Evolutionary conservation across 805 yeast species (phyloP).

Genomic region (Candida koratica): DNA sequence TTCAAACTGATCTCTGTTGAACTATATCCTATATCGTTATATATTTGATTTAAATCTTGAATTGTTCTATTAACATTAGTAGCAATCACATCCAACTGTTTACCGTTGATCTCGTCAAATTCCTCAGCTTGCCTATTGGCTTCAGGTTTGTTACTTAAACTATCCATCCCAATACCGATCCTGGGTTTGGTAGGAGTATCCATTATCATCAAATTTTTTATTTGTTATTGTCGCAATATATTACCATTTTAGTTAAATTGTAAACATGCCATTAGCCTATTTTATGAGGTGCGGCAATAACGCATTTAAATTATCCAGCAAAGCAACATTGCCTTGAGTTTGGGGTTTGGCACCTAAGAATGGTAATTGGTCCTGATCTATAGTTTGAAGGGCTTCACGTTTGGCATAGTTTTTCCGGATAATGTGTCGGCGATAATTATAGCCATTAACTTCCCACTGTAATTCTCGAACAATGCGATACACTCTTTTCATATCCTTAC

Average conservation of each 20-base stretch:
- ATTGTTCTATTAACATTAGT: constrained; percentile 35
- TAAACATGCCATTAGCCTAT: constrained; percentile 1
- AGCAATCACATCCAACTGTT: constrained; percentile 28
- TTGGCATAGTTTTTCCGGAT: constrained; percentile 22
- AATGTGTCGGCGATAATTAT: constrained; percentile 24
- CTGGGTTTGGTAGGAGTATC: constrained; percentile 10
- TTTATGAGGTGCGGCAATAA: neutral
- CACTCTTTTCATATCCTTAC: constrained; percentile 25
- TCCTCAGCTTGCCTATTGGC: neutral
- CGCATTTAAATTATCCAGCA: constrained; percentile 4
- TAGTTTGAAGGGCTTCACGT: constrained; percentile 16
- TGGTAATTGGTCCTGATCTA: constrained; percentile 14
- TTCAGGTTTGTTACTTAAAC: neutral
- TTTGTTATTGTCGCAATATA: constrained; percentile 2
- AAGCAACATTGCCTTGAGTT: neutral
- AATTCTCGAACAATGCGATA: constrained; percentile 32
- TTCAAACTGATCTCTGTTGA: constrained; percentile 45
- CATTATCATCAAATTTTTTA: constrained; percentile 3
- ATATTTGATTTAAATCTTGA: constrained; percentile 42
- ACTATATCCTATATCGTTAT: constrained; percentile 54
- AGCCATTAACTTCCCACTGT: constrained; percentile 35
- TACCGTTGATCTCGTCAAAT: constrained; percentile 8
- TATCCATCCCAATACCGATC: neutral
- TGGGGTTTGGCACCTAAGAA: neutral
- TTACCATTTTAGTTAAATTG: constrained; percentile 4